phyloP scores from a whole-genome alignment of 192 early-diverging fungal genomes.

The Gorgonomyces haynaldii region DNA sequence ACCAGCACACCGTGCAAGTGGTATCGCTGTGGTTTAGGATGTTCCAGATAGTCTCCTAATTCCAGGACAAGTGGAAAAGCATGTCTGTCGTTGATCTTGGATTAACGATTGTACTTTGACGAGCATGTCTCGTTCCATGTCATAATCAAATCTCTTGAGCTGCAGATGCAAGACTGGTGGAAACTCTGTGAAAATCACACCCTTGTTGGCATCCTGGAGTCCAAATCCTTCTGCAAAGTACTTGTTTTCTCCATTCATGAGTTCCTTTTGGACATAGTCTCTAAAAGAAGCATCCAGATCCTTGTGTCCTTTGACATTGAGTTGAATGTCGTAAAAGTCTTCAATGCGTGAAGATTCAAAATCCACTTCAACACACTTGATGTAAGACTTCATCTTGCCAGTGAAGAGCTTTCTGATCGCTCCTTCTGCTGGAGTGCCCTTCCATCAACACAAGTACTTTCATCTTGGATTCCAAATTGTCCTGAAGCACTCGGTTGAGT shows the following conservation, averaged over 20 bases:
- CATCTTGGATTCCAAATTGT: constrained; percentile 96
- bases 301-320: constrained; percentile 92
- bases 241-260: constrained; percentile 91
- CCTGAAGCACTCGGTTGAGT: constrained; percentile 92
- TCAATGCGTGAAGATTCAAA: constrained; percentile 91
- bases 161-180: constrained; percentile 94
- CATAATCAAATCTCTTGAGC: constrained; percentile 96
- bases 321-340: constrained; percentile 93
- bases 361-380: constrained; percentile 88
- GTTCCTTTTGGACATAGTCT: constrained; percentile 84
- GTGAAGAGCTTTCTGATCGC: constrained; percentile 86
- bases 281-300: constrained; percentile 79
- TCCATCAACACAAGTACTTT: constrained; percentile 43
- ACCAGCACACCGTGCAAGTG: constrained; percentile 86
- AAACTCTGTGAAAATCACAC: constrained; percentile 84
- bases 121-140: constrained; percentile 76
- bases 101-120: constrained; percentile 57
- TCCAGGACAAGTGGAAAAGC: constrained; percentile 86
- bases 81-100: constrained; percentile 86
- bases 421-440: constrained; percentile 83
- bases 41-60: constrained; percentile 65
- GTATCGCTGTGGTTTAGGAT: constrained; percentile 60
- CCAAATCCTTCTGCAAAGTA: constrained; percentile 91
- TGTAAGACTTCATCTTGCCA: constrained; percentile 95
- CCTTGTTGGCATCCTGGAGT: constrained; percentile 90